Conservation (phyloP, 768 basidiomycete species). For the Macrocybe gigantea region DNA sequence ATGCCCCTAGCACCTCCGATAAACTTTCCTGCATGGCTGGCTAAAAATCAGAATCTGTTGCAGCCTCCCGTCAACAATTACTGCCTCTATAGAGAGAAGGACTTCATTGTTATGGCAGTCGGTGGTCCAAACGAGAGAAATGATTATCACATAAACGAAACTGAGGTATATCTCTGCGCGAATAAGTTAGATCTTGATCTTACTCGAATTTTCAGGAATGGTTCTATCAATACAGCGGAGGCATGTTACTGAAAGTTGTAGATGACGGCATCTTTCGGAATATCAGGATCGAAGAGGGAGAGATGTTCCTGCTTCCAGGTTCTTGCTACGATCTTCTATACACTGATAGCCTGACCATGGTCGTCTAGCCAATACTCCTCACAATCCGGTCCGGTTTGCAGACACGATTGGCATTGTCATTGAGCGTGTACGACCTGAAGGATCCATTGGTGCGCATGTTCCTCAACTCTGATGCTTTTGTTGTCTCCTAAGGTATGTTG, state of each 20-base stretch:
- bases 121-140: conserved; percentile 94
- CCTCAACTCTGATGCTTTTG: not conserved
- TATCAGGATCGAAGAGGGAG: conserved; percentile 87
- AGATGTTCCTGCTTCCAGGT: conserved; percentile 96
- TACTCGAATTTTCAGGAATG: conserved; percentile 60
- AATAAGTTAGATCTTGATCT: not conserved
- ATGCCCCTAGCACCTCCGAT: conserved; percentile 81
- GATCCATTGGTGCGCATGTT: conserved; percentile 55
- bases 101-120: conserved; percentile 93
- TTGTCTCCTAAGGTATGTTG: no score
- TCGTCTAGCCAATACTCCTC: conserved; percentile 83
- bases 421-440: conserved; percentile 77
- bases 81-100: conserved; percentile 73
- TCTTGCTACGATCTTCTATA: conserved; percentile 10
- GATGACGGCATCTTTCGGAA: conserved; percentile 79
- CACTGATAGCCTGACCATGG: no score
- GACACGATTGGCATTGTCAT: conserved; percentile 91
- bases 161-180: conserved; percentile 51
- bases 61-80: conserved; percentile 93
- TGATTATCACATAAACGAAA: conserved; percentile 95
- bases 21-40: conserved; percentile 88
- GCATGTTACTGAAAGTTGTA: conserved; percentile 84
- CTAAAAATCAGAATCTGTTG: conserved; percentile 71
- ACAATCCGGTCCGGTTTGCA: conserved; percentile 89
- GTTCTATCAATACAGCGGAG: conserved; percentile 97